Evolutionary conservation across 768 basidiomycete species (phyloP).

Genomic region (Phaeotremella skinneri): DNA sequence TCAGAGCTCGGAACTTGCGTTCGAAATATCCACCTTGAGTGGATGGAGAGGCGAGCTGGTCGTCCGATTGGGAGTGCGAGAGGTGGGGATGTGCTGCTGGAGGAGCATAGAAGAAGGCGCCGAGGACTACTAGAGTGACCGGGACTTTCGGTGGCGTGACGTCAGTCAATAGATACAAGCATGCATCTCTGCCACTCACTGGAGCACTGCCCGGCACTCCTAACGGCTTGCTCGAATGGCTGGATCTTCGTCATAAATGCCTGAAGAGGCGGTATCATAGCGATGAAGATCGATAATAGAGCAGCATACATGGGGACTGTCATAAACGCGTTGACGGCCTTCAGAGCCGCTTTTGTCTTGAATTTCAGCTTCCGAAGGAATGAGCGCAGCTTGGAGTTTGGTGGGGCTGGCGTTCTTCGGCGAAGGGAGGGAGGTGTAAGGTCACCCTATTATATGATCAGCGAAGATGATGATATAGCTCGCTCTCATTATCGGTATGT

Average conservation of each 20-base stretch:
- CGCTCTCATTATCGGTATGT: background rate
- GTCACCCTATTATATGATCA: conserved; percentile 22
- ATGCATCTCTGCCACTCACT: conserved; percentile 31
- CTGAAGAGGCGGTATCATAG: conserved; percentile 73
- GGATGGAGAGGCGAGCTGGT: conserved; percentile 12
- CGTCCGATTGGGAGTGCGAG: conserved; percentile 4
- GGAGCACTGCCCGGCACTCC: conserved; percentile 49
- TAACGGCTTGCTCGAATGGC: conserved; percentile 53
- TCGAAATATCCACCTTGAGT: conserved; percentile 26
- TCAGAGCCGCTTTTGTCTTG: conserved; percentile 43
- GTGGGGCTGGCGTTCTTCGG: conserved; percentile 24
- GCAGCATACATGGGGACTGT: conserved; percentile 85
- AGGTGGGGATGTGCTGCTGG: conserved; percentile 15
- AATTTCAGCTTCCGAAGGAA: conserved; percentile 22
- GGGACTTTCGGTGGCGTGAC: conserved; percentile 59
- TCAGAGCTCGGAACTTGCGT: conserved; percentile 25
- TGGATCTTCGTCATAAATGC: conserved; percentile 64
- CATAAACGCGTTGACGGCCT: conserved; percentile 66
- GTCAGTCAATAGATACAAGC: background rate
- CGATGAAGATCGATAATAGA: conserved; percentile 69
- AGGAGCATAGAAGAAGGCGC: conserved; percentile 75
- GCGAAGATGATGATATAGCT: background rate
- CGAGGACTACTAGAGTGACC: conserved; percentile 83
- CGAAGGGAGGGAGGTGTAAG: conserved; percentile 17
- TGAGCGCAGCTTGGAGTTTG: conserved; percentile 29